Base-by-base conservation (phyloP, 2,329 filamentous ascomycete species). In the Colletotrichum cordylinicola region DNA sequence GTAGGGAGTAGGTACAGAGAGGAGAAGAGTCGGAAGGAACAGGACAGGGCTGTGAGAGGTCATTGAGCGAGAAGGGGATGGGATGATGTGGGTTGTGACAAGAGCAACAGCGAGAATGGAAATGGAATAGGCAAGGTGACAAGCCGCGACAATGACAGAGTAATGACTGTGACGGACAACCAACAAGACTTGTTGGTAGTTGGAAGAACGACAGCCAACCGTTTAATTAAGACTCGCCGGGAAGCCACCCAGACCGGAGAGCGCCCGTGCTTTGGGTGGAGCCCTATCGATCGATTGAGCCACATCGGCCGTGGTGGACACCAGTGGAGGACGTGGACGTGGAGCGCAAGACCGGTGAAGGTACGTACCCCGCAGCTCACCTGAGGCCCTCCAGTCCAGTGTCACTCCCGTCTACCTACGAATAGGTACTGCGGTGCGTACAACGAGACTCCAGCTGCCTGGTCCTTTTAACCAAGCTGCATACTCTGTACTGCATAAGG, bases 201-300 rank as follows among this genome's bases (percentile, higher is more conserved):
- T 58, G 73, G 58, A 74, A 69, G 29, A 68, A 56, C n/a, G 29
- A 52, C 69, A 75, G 58, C 73, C 73, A 75, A 68, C 70, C 73
- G 65, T 73, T 73, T 69, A 68, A 72, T 65, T 60, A 69, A 74
- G 64, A 73, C 55, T 68, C 16, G 35, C 65, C 64, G 35, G 73
- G 70, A 58, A 73, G 27, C 64, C 48, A 68, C 73, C 73, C 48
- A 69, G 70, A 75, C 69, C 48, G 70, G 73, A 73, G 18, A 27
- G 56, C 67, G 64, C 58, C 70, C 70, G 58, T 75, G 70, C 70
- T 48, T 52, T 13, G 73, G 61, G 43, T 68, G 43, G 70, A 31
- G 13, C 29, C 24, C 24, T 35, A 69, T 58, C 56, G 62, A 68
- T 75, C 55, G 56, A 75, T 73, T 75, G 73, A 72, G 68, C 72